These are phyloP conservation scores for Wickerhamomyces bovis DNA, from an alignment of 805 yeast species.

Conservation along the genomic window DNA sequence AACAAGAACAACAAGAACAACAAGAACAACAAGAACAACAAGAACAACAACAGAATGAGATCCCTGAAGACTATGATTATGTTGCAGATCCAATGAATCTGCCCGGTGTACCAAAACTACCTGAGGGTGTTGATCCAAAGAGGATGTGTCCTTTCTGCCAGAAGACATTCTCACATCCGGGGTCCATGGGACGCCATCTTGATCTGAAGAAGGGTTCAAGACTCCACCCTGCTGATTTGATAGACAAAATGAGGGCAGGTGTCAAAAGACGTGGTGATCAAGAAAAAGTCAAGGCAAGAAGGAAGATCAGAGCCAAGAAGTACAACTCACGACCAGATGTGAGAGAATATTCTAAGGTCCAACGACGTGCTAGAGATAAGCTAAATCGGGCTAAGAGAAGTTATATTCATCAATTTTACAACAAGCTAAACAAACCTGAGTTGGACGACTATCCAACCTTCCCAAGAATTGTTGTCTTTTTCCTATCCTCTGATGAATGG, in stretches of 20 bases:
- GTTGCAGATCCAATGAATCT: constrained; percentile 1
- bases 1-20: no score
- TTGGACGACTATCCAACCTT: constrained; percentile 41
- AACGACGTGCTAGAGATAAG: constrained; percentile 41
- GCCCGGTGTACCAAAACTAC: constrained; percentile 20
- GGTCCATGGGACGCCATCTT: constrained; percentile 55
- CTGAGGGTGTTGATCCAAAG: constrained; percentile 27
- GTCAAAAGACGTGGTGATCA: constrained; percentile 47
- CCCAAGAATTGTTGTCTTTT: constrained; percentile 42
- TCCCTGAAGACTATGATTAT: not conserved
- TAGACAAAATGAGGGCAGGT: constrained; percentile 38
- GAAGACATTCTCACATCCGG: constrained; percentile 47
- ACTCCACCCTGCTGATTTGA: constrained; percentile 43
- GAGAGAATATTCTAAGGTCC: constrained; percentile 36
- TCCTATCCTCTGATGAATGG: constrained; percentile 41
- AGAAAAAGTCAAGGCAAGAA: constrained; percentile 33
- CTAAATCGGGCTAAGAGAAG: constrained; percentile 33
- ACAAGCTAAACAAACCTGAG: constrained; percentile 31
- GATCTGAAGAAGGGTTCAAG: constrained; percentile 49
- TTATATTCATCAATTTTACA: constrained; percentile 30
- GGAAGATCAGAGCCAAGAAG: constrained; percentile 34
- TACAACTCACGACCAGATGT: constrained; percentile 45
- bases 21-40: not conserved
- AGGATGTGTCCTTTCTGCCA: constrained; percentile 47
- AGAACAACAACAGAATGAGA: not conserved